A percentile compares a stretch with the other conserved stretches of the same genome.
Evolutionary conservation across 83 land plant species (phyloP).

Genomic region (Picea abies): DNA sequence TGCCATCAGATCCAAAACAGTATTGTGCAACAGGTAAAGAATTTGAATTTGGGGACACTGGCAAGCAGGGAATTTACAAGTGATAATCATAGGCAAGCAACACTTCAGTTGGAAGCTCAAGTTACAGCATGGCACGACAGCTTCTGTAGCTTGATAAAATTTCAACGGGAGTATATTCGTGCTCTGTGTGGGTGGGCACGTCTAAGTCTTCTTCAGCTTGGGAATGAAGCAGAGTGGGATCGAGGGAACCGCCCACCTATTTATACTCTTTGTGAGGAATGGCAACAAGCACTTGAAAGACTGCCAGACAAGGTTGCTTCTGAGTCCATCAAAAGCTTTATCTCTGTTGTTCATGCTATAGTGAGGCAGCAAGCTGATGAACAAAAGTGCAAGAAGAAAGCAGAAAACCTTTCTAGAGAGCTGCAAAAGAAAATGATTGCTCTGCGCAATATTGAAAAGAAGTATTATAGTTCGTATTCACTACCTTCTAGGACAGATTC

Average conservation of each 20-base stretch:
- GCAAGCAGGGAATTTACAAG: slow-evolving; percentile 59
- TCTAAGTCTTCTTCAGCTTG: slow-evolving; percentile 66
- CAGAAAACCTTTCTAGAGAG: slow-evolving; percentile 68
- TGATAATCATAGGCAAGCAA: slow-evolving; percentile 72
- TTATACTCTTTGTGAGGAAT: slow-evolving; percentile 47
- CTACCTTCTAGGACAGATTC: slow-evolving; percentile 42
- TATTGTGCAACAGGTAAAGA: slow-evolving; percentile 76
- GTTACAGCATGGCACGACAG: slow-evolving; percentile 63
- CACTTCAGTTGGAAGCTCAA: slow-evolving; percentile 77
- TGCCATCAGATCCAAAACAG: slow-evolving; percentile 73
- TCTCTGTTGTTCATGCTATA: slow-evolving; percentile 72
- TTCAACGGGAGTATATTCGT: slow-evolving; percentile 71
- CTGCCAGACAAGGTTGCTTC: slow-evolving; percentile 88
- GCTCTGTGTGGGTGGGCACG: slow-evolving; percentile 77
- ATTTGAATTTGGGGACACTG: slow-evolving; percentile 63
- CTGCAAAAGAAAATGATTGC: slow-evolving; percentile 75
- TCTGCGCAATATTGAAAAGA: slow-evolving; percentile 55
- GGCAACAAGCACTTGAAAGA: slow-evolving; percentile 78
- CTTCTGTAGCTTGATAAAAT: slow-evolving; percentile 52
- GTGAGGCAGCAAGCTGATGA: slow-evolving; percentile 75
- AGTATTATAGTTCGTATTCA: slow-evolving; percentile 60
- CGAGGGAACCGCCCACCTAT: slow-evolving; percentile 17
- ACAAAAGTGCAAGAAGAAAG: slow-evolving; percentile 67
- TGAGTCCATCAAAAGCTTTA: slow-evolving; percentile 82
- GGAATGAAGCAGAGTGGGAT: slow-evolving; percentile 28